Base-by-base conservation (phyloP, 1,284 basidiomycete species). In the Stereum hirsutum region DNA sequence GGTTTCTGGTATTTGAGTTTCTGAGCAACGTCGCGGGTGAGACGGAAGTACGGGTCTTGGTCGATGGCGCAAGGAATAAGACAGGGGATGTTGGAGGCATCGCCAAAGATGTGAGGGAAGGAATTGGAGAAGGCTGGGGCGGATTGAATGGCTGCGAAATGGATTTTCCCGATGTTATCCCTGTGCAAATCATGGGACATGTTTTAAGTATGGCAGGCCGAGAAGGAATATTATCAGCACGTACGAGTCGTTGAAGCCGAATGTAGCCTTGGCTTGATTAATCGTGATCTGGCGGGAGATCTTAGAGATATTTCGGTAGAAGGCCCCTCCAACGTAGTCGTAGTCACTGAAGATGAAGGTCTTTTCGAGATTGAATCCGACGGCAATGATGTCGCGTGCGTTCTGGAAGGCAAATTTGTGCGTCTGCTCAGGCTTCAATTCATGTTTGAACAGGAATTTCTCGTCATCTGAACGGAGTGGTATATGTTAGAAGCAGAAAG, bases 21-120 rank as follows among this genome's bases (percentile, higher is more conserved):
- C 52, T 76, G 77, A 5, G 96, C 96, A 21, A 93, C 89, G 60
- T 99, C 96, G 39, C 96, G 84, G 34, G 95, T 98, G 44, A 98
- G 75, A 44, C 96, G 91, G 79, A 99, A 99, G 72, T 98, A 96
- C 4, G 86, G 86, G 57, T 89, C 86, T 59, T 99, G 96, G 64
- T 99, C 96, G 58, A 99, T 99, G 12, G 96, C 96, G 59, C 95
- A 99, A 2, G 96, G 96, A 55, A 99, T 99, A 33, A 99, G 72
- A 57, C 83, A 89, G 0, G 95, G 94, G 41, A 98, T 79, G 62
- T 93, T 88, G 47, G 81, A 78, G 42, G 70, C 71, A 8, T 78
- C 72, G 49, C 94, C 94, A 57, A 94, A 99, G 57, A 99, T 99
- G 53, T 99, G 91, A 8, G 96, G 95, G 73, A 99, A 99, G 20